Evolutionary conservation across 2,329 filamentous ascomycete species (phyloP), one percentile per base, ranked within the genome.

Genomic region (Aspergillus sp.): DNA sequence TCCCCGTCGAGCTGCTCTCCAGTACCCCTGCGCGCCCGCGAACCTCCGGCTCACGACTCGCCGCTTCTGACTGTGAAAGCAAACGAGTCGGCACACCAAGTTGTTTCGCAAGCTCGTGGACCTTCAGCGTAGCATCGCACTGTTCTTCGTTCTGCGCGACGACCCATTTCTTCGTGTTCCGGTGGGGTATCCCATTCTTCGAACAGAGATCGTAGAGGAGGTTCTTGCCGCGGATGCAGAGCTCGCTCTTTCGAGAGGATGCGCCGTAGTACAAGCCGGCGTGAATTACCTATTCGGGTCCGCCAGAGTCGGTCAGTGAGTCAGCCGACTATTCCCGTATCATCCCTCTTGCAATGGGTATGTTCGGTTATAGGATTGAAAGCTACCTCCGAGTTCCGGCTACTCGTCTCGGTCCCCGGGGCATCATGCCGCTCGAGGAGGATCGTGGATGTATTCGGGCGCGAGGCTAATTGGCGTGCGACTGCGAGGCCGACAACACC

Each of bases 241-340:
- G 84, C 15, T 78, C 77, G 1, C 93, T 91, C 77, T 99, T 99
- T 53, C 97, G 84, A 1, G 87, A 88, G 41, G 78, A 75, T 5
- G 81, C 72, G 15, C 89, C 90, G 75, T 97, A 97, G 82, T 97
- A 98, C 62, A 98, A 83, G 13, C 95, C 95, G 1, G 91, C 95
- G 73, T 99, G 95, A 66, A 99, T 96, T 55, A 98, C 93, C 84
- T 86, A 33, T 11, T n/a, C 15, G 8, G 12, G 17, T 13, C 12
- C 34, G 34, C 34, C 34, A n/a, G 34, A n/a, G 13, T 37, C 5
- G 13, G 34, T 4, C 12, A 37, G 15, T 37, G 12, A 37, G 34
- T 37, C 15, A 37, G 34, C n/a, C 15, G 4, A 37, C 2, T 7
- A 37, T n/a, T 9, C 9, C 27, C 27, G 9, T 30, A 9, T 30